Base-by-base conservation (phyloP, 139 green algal species). In the Coelastrella sp. region DNA sequence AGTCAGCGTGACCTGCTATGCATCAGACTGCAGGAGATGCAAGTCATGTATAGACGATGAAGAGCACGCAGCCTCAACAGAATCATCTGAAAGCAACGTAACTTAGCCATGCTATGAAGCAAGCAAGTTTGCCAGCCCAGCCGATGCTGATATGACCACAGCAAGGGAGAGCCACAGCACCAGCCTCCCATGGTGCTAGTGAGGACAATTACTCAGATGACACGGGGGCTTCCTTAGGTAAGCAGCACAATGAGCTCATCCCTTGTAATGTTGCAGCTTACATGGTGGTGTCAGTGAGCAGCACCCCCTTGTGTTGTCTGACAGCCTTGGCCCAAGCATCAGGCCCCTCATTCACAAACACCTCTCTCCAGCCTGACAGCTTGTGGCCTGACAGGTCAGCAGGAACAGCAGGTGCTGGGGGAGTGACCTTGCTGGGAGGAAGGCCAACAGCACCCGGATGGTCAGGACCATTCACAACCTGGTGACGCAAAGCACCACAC, bases 241-340 rank as follows among this genome's bases (percentile, higher is more conserved):
- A n/a, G n/a, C n/a, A n/a, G n/a, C n/a, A n/a, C n/a, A n/a, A n/a
- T n/a, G n/a, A n/a, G n/a, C n/a, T n/a, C n/a, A n/a, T n/a, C n/a
- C n/a, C n/a, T n/a, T n/a, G n/a, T n/a, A n/a, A n/a, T n/a, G n/a
- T n/a, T n/a, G n/a, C n/a, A n/a, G 43, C 89, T 78, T 45, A 93
- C 92, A 93, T 94, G 35, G 96, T 99, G 45, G 96, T 99, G 91
- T 99, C 96, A 5, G 95, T 99, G 45, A 99, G 75, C 59, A 99
- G 93, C 59, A 98, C 40, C 17, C 95, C 94, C 91, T 94, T 90
- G 93, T 99, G 95, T 45, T 91, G 87, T 15, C 96, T 81, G 41
- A 99, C 92, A 15, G 91, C 93, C 82, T 93, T 93, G 23, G 96
- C 96, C 91, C 96, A 98, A 38, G 53, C 95, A 50, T 96, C 95